phyloP scores from a whole-genome alignment of 306 rosid genomes.

The Senna siamea region DNA sequence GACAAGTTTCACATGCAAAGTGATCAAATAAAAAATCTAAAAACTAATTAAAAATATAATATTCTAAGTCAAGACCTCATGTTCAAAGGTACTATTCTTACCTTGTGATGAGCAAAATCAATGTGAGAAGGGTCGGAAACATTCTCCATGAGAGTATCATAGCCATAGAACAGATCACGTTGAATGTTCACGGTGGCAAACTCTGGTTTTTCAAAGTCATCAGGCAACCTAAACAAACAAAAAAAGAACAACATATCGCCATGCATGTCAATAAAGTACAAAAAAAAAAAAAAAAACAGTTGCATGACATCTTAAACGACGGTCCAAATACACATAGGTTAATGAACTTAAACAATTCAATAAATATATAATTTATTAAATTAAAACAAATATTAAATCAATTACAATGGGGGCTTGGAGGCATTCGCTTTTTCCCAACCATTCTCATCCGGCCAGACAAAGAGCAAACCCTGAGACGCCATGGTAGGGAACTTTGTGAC shows the following conservation, averaged over 20 bases:
- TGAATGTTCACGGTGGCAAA: constrained; percentile 93
- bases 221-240: constrained; percentile 74
- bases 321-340: too few species aligned
- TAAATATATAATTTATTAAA: background rate
- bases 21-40: constrained; percentile 18
- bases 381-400: constrained; percentile 22
- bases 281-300: too few species aligned
- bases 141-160: constrained; percentile 98
- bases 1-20: constrained; percentile 12
- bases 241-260: constrained; percentile 7
- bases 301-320: too few species aligned
- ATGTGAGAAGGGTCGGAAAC: constrained; percentile 97
- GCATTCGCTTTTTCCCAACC: constrained; percentile 93
- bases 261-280: constrained; percentile 21
- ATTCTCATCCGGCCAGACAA: constrained; percentile 98
- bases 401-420: constrained; percentile 79
- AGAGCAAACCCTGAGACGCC: constrained; percentile 95
- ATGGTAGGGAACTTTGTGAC: constrained; percentile 76
- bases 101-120: constrained; percentile 99
- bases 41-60: too few species aligned
- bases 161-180: constrained; percentile 98
- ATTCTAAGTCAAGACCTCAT: constrained; percentile 11
- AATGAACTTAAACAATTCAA: background rate
- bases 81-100: constrained; percentile 35
- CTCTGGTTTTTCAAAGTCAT: constrained; percentile 80